Percentiles rank a stretch among this genome's conserved stretches.
Conservation (phyloP, 805 yeast genomes). For the Myxozyma neotropica region DNA sequence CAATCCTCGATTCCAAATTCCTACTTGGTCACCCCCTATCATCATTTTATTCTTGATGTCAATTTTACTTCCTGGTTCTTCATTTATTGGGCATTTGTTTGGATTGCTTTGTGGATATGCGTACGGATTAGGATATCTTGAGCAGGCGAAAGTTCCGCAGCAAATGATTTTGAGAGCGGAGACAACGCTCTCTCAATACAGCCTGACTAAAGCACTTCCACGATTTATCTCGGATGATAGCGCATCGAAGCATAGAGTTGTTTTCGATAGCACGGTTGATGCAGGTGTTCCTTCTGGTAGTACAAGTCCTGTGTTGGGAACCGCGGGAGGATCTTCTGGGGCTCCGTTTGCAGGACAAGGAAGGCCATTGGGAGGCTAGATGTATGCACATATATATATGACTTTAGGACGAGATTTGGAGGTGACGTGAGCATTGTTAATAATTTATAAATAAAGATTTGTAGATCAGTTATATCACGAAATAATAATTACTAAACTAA, state of each 20-base stretch:
- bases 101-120: conserved; percentile 29
- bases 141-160: conserved; percentile 21
- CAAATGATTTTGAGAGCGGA: conserved; percentile 15
- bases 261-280: conserved; percentile 28
- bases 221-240: conserved; percentile 31
- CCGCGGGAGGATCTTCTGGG: neutral
- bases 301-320: conserved; percentile 27
- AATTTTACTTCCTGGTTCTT: conserved; percentile 29
- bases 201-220: conserved; percentile 21
- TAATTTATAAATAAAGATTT: too few species aligned
- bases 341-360: conserved; percentile 25
- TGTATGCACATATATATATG: neutral
- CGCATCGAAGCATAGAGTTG: conserved; percentile 32
- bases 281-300: conserved; percentile 32
- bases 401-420: too few species aligned
- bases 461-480: too few species aligned
- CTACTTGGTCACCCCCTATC: conserved; percentile 32
- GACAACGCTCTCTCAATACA: conserved; percentile 3
- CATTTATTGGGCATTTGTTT: conserved; percentile 26
- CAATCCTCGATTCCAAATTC: conserved; percentile 24
- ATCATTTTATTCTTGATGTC: conserved; percentile 26
- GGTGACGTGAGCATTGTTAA: too few species aligned
- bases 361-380: conserved; percentile 17
- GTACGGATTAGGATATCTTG: conserved; percentile 30
- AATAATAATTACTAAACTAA: neutral